Evolutionary conservation across 2,329 filamentous ascomycete genomes (phyloP), one percentile per base, ranked within the genome.

Genomic region (Cadophora gregata): DNA sequence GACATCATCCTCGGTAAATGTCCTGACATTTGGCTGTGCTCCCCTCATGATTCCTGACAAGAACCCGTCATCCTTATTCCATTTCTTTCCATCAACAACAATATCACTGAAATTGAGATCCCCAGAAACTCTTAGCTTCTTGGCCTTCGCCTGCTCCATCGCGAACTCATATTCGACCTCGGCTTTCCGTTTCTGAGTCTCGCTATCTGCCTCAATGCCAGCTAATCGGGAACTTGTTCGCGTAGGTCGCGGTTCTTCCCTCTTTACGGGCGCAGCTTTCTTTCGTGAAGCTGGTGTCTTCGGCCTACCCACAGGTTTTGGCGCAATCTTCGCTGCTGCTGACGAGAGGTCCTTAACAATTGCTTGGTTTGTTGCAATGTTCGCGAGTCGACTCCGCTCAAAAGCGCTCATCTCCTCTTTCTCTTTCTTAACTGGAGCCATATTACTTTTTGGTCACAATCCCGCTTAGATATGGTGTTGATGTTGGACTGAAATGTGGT

Each of bases 361-460:
- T 77, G 90, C 92, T 78, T 95, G 90, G 73, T 96, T 96, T 63
- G 92, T 89, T 0, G 90, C 92, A 48, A 97, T 96, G 72, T 97
- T 97, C 68, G 93, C 93, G 19, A 93, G 86, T 0, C 94, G 86
- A 72, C 92, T 89, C 74, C 90, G 89, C 82, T 97, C 94, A 79
- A 97, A 97, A 47, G 93, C 92, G 79, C 92, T 96, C 73, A 96
- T 81, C 42, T 86, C 86, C 33, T 81, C 77, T 74, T 84, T 75
- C 16, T 78, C 78, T 48, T 82, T 73, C 59, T 70, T 72, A 6
- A 70, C 80, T 1, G 80, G 76, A 1, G 84, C 78, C 85, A 88
- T 87, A 77, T 66, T 60, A 42, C 67, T 70, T 60, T 68, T 70
- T 71, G 77, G 21, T 21, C 16, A 21, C n/a, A 38, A 47, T n/a